Percentiles rank a stretch among this genome's conserved stretches.
Evolutionary conservation across 768 basidiomycete genomes (phyloP).

Genomic region (Gyrodon lividus): DNA sequence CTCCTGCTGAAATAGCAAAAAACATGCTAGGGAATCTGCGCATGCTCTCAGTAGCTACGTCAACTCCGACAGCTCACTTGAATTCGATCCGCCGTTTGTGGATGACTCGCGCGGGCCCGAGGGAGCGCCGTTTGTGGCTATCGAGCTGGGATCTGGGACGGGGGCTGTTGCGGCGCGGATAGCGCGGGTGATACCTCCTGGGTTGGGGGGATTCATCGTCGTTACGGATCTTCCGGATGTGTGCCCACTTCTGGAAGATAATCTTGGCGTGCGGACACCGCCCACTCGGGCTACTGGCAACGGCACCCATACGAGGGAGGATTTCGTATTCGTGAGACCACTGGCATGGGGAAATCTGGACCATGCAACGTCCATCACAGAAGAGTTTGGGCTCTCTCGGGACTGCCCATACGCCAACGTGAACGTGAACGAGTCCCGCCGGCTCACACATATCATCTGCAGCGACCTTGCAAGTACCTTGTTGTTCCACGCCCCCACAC

Average conservation of each 20-base stretch:
- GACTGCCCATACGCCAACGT: neutral
- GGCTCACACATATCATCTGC: constrained; percentile 68
- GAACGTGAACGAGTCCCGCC: neutral
- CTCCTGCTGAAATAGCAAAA: neutral
- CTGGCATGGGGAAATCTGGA: constrained; percentile 67
- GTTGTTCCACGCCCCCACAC: neutral
- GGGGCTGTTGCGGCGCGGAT: constrained; percentile 56
- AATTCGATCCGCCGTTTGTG: constrained; percentile 59
- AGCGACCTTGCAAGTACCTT: constrained; percentile 71
- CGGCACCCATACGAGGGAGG: neutral
- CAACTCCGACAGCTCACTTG: constrained; percentile 30
- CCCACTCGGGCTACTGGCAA: no score
- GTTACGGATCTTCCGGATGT: constrained; percentile 82
- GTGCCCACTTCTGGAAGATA: constrained; percentile 45
- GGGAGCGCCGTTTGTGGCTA: constrained; percentile 32
- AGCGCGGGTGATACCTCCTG: constrained; percentile 41
- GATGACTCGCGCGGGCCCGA: neutral
- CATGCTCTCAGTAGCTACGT: constrained; percentile 60
- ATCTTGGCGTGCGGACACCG: constrained; percentile 24
- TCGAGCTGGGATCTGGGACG: constrained; percentile 83
- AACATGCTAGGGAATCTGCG: constrained; percentile 67
- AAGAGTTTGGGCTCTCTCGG: constrained; percentile 32
- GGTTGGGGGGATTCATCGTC: constrained; percentile 33
- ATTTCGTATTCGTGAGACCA: constrained; percentile 48
- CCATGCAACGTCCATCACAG: constrained; percentile 42